Evolutionary conservation across 2,329 filamentous ascomycete genomes (phyloP), one percentile per base, ranked within the genome.

Genomic region (Cercospora sesami): DNA sequence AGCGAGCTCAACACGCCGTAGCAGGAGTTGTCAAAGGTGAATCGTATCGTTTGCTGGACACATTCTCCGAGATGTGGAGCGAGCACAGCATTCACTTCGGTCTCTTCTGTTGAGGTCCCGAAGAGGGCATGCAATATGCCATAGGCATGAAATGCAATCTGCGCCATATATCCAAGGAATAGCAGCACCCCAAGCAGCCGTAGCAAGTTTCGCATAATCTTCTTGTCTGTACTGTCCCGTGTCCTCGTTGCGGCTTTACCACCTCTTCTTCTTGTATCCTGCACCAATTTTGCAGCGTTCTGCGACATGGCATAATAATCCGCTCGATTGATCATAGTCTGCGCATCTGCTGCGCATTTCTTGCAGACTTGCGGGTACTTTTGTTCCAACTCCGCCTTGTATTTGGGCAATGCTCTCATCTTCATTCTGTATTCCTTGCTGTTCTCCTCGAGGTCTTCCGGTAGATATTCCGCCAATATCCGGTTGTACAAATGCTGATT

Each of bases 281-380:
- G 88, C 83, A 92, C 89, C 69, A 90, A 86, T 61, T 90, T 85
- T 33, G 96, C 67, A 33, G 69, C 71, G 60, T 77, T 75, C 57
- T 75, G 68, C 18, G 75, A 74, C 45, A 75, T 71, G 57, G 74
- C 75, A 64, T 75, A 75, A 63, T 76, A 75, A 63, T 79, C 76
- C 60, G 75, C 73, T 12, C 72, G 68, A 53, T 78, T 72, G 64
- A 78, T 75, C 66, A 72, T 72, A 66, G 64, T 61, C 70, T 90
- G 87, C 23, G 94, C 94, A 69, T 84, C 87, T 5, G 89, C 90
- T 71, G 91, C 90, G 79, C 95, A 99, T 57, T 87, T 83, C 70
- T 86, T 86, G 81, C 95, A 99, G 67, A 97, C 90, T 76, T 95
- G 93, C 0, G 95, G 95, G 76, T 97, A 98, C 60, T 91, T 87